Conservation (phyloP, 495 filamentous ascomycete genomes). For the Clavariopsis aquatica region DNA sequence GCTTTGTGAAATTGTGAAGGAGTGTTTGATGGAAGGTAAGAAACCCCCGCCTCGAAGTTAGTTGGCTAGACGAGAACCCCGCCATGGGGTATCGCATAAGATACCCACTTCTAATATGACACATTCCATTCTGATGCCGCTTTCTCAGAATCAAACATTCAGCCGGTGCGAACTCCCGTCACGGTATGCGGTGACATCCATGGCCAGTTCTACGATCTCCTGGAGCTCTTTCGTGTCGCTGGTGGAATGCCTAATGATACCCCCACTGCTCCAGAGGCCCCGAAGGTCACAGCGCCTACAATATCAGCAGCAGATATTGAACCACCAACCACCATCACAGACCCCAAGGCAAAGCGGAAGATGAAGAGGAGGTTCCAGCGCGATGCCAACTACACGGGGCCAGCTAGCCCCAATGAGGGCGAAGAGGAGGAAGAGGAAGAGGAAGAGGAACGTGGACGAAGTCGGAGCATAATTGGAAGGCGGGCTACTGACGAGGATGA, state of each 20-base stretch:
- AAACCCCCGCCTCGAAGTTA: not conserved
- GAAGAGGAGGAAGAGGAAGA: conserved; percentile 55
- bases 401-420: conserved; percentile 46
- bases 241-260: conserved; percentile 90
- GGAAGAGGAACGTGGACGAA: conserved; percentile 49
- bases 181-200: conserved; percentile 98
- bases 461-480: conserved; percentile 40
- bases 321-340: conserved; percentile 79
- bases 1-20: conserved; percentile 97
- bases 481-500: conserved; percentile 38
- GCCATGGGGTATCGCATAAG: not conserved
- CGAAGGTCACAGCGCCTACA: conserved; percentile 46
- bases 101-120: not conserved
- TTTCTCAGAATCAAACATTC: conserved; percentile 89
- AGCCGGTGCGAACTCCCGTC: conserved; percentile 93
- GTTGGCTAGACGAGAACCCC: not conserved
- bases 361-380: conserved; percentile 56
- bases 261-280: conserved; percentile 51
- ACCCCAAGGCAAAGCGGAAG: conserved; percentile 79
- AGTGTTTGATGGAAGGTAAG: conserved; percentile 93
- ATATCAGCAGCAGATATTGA: conserved; percentile 87
- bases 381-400: conserved; percentile 45
- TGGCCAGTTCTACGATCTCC: conserved; percentile 97
- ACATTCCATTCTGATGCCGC: not conserved
- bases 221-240: conserved; percentile 94